phyloP scores from a whole-genome alignment of 2,329 filamentous ascomycete species.

The Ophiognomonia clavigignenti-juglandacearum region DNA sequence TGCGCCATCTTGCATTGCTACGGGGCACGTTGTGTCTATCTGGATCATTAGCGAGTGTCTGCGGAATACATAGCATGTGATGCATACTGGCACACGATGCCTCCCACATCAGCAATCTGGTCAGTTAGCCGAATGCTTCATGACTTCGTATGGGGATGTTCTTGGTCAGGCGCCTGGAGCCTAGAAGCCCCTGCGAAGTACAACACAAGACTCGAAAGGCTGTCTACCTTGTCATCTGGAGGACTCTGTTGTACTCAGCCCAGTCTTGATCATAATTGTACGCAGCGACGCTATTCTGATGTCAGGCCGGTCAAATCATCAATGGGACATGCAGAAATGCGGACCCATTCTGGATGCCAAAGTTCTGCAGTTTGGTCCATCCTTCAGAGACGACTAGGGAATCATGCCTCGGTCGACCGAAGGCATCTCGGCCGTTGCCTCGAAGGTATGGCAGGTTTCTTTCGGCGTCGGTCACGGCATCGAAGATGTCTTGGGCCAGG shows the following conservation, averaged over 20 bases:
- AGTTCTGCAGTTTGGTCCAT: slow-evolving; percentile 58
- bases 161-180: no score
- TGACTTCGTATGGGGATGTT: no score
- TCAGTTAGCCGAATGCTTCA: not conserved
- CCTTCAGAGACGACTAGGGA: slow-evolving; percentile 58
- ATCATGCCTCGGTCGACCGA: slow-evolving; percentile 54
- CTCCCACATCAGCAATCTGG: slow-evolving; percentile 42
- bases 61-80: not conserved
- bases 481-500: slow-evolving; percentile 48
- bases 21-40: slow-evolving; percentile 54
- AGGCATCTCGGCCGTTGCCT: slow-evolving; percentile 53
- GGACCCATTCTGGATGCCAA: slow-evolving; percentile 51
- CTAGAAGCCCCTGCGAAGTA: no score
- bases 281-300: slow-evolving; percentile 43
- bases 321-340: not conserved
- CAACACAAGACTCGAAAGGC: no score
- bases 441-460: slow-evolving; percentile 56
- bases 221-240: slow-evolving; percentile 51
- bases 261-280: slow-evolving; percentile 53
- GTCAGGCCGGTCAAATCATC: not conserved
- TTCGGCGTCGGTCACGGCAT: slow-evolving; percentile 60
- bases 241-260: slow-evolving; percentile 46
- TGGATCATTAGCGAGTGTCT: not conserved
- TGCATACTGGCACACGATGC: slow-evolving; percentile 45
- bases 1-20: slow-evolving; percentile 63